Base-by-base conservation (phyloP, 2,329 filamentous ascomycete species). In the Penicillium capsulatum region DNA sequence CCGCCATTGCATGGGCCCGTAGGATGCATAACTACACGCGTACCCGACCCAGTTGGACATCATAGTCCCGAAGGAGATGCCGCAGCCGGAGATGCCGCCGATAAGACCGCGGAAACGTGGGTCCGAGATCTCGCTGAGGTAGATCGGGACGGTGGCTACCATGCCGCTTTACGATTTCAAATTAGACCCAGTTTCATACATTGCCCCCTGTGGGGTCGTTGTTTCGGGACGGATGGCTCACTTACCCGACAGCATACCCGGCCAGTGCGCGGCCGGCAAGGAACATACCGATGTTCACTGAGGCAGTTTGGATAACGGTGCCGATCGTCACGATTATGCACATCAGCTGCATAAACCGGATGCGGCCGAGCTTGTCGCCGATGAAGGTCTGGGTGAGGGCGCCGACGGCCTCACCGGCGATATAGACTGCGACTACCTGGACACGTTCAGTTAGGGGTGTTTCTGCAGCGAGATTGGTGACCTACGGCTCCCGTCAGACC, bases 31-130 rank as follows among this genome's bases (percentile, higher is more conserved):
- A 14, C 70, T 68, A 44, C 75, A 76, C 0, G 73, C 74, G 47
- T 72, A 78, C 3, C 75, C 75, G 3, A 77, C 68, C 76, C 75
- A 79, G 53, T 79, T 79, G 3, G 72, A 74, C 46, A 66, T 61
- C 73, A 77, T 76, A 3, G 73, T 76, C 8, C 75, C 76, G 36
- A 76, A 72, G 2, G 73, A 67, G 42, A 78, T 75, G 6, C 75
- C 75, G 35, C 72, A 73, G 6, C 76, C 75, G 1, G 71, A 74
- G 30, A 74, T 67, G 10, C 74, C 73, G 11, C 71, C 74, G 41
- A 77, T 76, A 10, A 77, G 58, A n/a, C 75, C 75, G 26, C 75
- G 68, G 36, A 63, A 60, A 7, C 64, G 53, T 0, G 72, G 71
- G 2, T 73, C 62, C 1, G 72, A 72, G 39, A 78, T 77, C 50